phyloP scores from a whole-genome alignment of 225 moss, liverwort and hornwort species.

The Bryum argenteum region DNA sequence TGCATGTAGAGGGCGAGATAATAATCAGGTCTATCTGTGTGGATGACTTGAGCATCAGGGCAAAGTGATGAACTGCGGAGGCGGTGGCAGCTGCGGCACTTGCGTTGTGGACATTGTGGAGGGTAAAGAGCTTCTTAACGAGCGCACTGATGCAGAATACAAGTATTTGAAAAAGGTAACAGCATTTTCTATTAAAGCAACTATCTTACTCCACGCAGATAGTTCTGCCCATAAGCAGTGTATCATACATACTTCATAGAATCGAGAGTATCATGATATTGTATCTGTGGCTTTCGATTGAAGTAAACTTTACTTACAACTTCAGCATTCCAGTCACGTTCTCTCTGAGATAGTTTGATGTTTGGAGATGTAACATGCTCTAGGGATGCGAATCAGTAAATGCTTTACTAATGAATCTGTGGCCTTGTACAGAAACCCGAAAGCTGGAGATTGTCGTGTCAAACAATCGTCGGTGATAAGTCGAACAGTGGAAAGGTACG shows the following conservation, averaged over 20 bases:
- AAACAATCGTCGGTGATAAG: slow-evolving; percentile 85
- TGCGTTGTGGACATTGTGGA: slow-evolving; percentile 84
- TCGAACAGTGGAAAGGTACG: slow-evolving; percentile 86
- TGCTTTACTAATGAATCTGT: neutral
- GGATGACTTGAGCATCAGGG: slow-evolving; percentile 51
- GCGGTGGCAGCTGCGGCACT: slow-evolving; percentile 90
- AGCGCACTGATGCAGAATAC: slow-evolving; percentile 76
- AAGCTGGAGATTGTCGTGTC: slow-evolving; percentile 87
- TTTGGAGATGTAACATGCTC: too few species aligned
- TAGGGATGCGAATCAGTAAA: too few species aligned
- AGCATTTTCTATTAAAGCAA: neutral
- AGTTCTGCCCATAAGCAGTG: too few species aligned
- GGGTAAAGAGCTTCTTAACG: slow-evolving; percentile 76
- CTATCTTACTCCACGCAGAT: too few species aligned
- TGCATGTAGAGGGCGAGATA: too few species aligned
- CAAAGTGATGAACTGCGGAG: slow-evolving; percentile 96
- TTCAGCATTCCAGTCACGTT: too few species aligned
- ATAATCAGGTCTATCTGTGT: neutral
- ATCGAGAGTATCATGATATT: too few species aligned
- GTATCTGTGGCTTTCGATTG: too few species aligned
- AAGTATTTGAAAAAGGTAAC: slow-evolving; percentile 74
- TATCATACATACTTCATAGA: too few species aligned
- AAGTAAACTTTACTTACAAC: too few species aligned
- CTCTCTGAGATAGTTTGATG: too few species aligned
- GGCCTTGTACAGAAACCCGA: slow-evolving; percentile 74